These are phyloP conservation scores for Laburnicola sp. DNA, from an alignment of 2,329 filamentous ascomycete species.

Conservation along the genomic window DNA sequence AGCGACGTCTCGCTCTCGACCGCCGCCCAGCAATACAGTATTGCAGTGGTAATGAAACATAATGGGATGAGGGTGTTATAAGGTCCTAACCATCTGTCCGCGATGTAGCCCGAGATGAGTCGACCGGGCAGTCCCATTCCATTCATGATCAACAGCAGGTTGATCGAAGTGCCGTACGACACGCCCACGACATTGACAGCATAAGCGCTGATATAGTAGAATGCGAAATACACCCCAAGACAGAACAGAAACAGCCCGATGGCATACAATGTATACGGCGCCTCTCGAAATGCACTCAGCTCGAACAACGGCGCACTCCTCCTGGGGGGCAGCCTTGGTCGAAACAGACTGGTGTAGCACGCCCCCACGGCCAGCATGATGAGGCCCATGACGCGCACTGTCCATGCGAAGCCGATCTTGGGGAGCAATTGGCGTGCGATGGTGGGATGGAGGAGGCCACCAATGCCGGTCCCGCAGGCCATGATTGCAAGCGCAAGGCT, in stretches of 20 bases:
- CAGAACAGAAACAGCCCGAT: conserved; percentile 40
- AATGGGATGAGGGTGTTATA: conserved; percentile 61
- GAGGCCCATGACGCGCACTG: conserved; percentile 64
- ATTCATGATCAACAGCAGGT: conserved; percentile 61
- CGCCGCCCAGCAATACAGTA: conserved; percentile 61
- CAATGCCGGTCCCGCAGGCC: conserved; percentile 63
- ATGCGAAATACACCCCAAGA: conserved; percentile 48
- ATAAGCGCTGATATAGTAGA: conserved; percentile 51
- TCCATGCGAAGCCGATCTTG: conserved; percentile 65
- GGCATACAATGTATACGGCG: conserved; percentile 45
- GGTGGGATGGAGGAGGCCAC: conserved; percentile 66
- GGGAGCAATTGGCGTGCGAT: conserved; percentile 59
- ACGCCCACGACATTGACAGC: conserved; percentile 52
- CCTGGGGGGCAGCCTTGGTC: conserved; percentile 49
- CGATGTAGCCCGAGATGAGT: conserved; percentile 56
- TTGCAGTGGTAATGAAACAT: conserved; percentile 49
- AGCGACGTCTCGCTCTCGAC: conserved; percentile 48
- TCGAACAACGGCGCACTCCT: conserved; percentile 50
- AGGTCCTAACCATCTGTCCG: conserved; percentile 57
- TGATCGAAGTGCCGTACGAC: conserved; percentile 55
- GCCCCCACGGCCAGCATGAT: conserved; percentile 55
- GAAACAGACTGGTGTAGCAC: conserved; percentile 43
- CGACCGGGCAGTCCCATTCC: conserved; percentile 61
- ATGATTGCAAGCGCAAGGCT: conserved; percentile 64
- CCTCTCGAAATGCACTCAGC: conserved; percentile 47